Conservation (phyloP, 768 basidiomycete genomes). For the Termitomyces sp. region DNA sequence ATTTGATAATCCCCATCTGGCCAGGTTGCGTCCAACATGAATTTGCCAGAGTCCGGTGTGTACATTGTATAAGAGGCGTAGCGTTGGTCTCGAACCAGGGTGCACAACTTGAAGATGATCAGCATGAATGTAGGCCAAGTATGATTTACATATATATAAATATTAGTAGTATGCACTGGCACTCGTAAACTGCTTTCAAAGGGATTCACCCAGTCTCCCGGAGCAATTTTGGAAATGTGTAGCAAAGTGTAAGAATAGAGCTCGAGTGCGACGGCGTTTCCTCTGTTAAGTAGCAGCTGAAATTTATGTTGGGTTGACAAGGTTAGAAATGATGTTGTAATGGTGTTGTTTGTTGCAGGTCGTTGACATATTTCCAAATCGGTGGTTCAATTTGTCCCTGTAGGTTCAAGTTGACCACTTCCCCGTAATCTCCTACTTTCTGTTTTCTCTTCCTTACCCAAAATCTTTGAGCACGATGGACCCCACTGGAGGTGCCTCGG, state of each 20-base stretch:
- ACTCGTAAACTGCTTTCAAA: background rate
- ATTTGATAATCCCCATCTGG: background rate
- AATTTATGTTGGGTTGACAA: too few species aligned
- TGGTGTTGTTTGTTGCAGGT: conserved; percentile 12
- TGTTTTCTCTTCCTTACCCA: conserved; percentile 9
- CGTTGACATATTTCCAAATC: conserved; percentile 17
- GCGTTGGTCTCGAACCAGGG: background rate
- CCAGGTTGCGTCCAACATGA: too few species aligned
- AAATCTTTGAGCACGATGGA: conserved; percentile 28
- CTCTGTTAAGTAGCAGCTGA: too few species aligned
- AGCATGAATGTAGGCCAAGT: background rate
- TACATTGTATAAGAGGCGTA: background rate
- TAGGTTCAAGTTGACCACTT: conserved; percentile 13
- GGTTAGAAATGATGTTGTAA: background rate
- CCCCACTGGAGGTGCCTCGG: conserved; percentile 22
- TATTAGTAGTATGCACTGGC: background rate
- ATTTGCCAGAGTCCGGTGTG: too few species aligned
- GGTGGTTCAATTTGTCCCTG: conserved; percentile 19
- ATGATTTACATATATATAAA: too few species aligned
- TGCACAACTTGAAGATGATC: background rate
- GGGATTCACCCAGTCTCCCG: too few species aligned
- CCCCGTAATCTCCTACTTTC: conserved; percentile 16
- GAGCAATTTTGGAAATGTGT: too few species aligned
- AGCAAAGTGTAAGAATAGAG: background rate
- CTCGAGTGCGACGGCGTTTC: background rate